Evolutionary conservation across 306 rosid species (phyloP).

Genomic region (Acacia melanoxylon): DNA sequence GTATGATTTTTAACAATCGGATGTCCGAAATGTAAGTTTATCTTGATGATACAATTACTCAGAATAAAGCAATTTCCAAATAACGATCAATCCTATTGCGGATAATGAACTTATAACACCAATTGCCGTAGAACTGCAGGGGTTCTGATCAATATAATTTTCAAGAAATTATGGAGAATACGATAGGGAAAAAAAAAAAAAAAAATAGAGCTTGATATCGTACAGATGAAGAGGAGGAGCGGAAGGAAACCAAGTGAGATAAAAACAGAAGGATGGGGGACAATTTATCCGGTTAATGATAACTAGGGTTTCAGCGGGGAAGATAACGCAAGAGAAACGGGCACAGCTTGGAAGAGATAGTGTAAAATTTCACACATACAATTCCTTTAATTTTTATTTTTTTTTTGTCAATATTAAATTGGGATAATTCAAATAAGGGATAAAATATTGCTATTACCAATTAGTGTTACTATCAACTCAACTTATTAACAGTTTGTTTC

Average conservation of each 20-base stretch:
- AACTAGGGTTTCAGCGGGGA: slow-evolving; percentile 42
- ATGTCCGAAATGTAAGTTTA: background rate
- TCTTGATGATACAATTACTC: background rate
- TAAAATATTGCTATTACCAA: too few relatives aligned
- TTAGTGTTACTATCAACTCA: too few relatives aligned
- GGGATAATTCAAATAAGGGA: too few relatives aligned
- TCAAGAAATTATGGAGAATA: background rate
- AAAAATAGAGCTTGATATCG: background rate
- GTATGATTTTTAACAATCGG: background rate
- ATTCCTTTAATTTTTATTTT: background rate
- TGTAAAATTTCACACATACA: background rate
- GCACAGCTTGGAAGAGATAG: slow-evolving; percentile 7
- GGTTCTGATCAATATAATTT: slow-evolving; percentile 15
- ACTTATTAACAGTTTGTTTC: too few relatives aligned
- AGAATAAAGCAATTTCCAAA: background rate
- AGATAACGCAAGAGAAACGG: slow-evolving; percentile 34
- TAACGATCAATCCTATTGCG: background rate
- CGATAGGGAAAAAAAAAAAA: background rate
- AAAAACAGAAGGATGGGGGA: background rate
- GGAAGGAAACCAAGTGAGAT: background rate
- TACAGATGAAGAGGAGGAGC: background rate
- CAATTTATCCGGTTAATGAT: slow-evolving; percentile 12
- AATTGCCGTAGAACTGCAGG: background rate
- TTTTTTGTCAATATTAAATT: too few relatives aligned
- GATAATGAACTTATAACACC: background rate